phyloP scores from a whole-genome alignment of 2,329 filamentous ascomycete species.

The Apiospora phragmitis region DNA sequence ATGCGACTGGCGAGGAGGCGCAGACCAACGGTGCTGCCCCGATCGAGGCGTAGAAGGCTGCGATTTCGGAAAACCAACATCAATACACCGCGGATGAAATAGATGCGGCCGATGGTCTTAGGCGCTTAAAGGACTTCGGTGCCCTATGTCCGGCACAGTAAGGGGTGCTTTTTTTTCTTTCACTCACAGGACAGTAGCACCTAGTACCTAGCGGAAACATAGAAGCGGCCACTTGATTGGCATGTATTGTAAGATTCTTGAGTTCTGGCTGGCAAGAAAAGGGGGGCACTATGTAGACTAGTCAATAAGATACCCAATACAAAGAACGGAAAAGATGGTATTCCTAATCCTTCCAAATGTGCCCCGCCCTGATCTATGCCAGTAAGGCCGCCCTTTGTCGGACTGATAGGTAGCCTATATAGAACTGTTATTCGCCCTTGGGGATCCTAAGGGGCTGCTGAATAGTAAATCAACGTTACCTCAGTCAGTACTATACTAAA shows the following conservation, averaged over 20 bases:
- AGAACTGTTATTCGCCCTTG: no score
- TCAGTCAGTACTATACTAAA: no score
- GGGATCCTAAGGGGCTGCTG: no score
- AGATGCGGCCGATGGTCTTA: background rate
- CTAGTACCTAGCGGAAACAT: background rate
- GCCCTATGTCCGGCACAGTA: no score
- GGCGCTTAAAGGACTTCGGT: background rate
- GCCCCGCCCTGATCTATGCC: no score
- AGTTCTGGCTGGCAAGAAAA: background rate
- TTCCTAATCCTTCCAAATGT: background rate
- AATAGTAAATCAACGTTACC: no score
- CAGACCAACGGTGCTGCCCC: background rate
- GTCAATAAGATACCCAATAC: constrained; percentile 6
- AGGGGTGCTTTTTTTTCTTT: background rate
- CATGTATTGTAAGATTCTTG: background rate
- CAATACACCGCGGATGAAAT: background rate
- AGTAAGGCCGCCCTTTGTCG: no score
- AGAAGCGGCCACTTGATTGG: background rate
- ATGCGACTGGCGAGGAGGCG: background rate
- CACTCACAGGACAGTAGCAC: background rate
- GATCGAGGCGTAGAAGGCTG: background rate
- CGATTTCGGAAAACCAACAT: background rate
- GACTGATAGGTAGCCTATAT: no score
- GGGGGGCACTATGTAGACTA: background rate
- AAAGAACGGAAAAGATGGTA: background rate